Conservation (phyloP, 164 flowering plant genomes). For the Vitis vinifera region ASM3070453v1 NC_081815.1:16335001-16335500, state of each 20-base stretch:
- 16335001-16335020: conserved; percentile 82
- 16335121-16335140: conserved; percentile 83
- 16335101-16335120: conserved; percentile 75
- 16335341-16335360: too few species aligned
- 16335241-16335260: too few species aligned
- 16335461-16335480: background rate
- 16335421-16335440: background rate
- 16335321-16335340: too few species aligned
- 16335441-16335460: background rate
- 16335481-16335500: too few species aligned
- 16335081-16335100: conserved; percentile 69
- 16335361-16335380: too few species aligned
- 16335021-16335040: conserved; percentile 88
- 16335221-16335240: too few species aligned
- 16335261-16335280: too few species aligned
- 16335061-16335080: conserved; percentile 54
- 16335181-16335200: too few species aligned
- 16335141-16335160: conserved; percentile 51
- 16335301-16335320: too few species aligned
- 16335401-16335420: background rate
- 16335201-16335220: too few species aligned
- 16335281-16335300: too few species aligned
- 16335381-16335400: too few species aligned
- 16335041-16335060: conserved; percentile 72
- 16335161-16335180: conserved; percentile 62